Evolutionary conservation across 73 alveolate genomes (phyloP), one percentile per base, ranked within the genome.

Genomic region (Durusdinium trenchii): DNA sequence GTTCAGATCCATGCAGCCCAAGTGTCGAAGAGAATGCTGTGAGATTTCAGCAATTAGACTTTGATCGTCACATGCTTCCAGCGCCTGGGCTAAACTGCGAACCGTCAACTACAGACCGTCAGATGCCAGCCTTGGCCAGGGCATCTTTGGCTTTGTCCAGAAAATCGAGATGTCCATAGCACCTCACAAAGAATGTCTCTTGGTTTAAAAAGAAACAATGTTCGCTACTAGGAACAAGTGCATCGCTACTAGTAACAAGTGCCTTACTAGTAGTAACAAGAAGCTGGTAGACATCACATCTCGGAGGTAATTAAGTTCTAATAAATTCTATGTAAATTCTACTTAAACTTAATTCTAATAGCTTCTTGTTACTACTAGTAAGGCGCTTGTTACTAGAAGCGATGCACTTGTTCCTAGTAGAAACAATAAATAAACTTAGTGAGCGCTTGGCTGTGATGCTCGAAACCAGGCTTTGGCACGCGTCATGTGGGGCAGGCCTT

Each of bases 71-170:
- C 97, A 90, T 6, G 97, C 97, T 43, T 90, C 97, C 87, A 90
- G 42, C 10, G 97, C 97, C 97, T 90, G 28, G 61, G 64, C 9
- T 12, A 54, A 67, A 18, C 36, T 67, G 42, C 81, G 83, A 23
- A 69, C 83, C 69, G 10, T 38, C 86, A 75, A 75, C 71, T 30
- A 51, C n/a, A 38, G 51, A 26, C 84, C 32, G 35, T 60, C 84
- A 30, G 9, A 54, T 60, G 5, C 36, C 26, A 10, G 46, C 97
- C 97, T 90, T 90, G 87, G 97, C 97, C 9, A 90, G 47, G 10
- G 97, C 97, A 67, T 90, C 97, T 75, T 90, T 90, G 51, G 97
- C 97, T 67, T 64, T 90, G 97, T 90, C 97, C 73, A 90, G 43
- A 47, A 90, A 90, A 75, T 90, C 97, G 54, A 90, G 40, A 23